Evolutionary conservation across 805 yeast genomes (phyloP).

Genomic region (Candida ipomoeae): DNA sequence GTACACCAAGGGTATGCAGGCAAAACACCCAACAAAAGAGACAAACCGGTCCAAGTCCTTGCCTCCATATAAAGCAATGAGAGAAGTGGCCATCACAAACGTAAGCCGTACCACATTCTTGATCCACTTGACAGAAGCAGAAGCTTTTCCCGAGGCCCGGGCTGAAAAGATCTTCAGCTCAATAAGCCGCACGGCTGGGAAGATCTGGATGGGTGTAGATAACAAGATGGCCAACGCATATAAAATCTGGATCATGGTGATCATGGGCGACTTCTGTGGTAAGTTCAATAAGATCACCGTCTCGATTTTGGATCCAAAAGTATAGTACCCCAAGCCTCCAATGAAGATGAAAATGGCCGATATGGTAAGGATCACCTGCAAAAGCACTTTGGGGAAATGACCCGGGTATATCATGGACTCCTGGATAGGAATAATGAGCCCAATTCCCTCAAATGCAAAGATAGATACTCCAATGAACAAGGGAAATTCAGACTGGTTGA

Average conservation of each 20-base stretch:
- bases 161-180: constrained; percentile 54
- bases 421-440: constrained; percentile 75
- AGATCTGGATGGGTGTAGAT: constrained; percentile 76
- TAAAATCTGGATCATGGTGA: constrained; percentile 62
- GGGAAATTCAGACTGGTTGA: constrained; percentile 60
- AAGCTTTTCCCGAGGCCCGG: constrained; percentile 52
- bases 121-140: constrained; percentile 54
- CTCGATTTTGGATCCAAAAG: constrained; percentile 60
- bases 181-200: constrained; percentile 73
- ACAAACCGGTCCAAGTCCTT: constrained; percentile 68
- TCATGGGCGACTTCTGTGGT: constrained; percentile 62
- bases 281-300: constrained; percentile 70
- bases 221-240: constrained; percentile 71
- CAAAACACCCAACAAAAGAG: constrained; percentile 78
- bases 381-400: constrained; percentile 63
- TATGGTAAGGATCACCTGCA: constrained; percentile 58
- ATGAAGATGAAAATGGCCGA: constrained; percentile 57
- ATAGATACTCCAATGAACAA: constrained; percentile 79
- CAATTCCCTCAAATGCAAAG: constrained; percentile 86
- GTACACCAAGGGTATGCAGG: constrained; percentile 81
- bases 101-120: constrained; percentile 56
- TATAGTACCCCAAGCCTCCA: constrained; percentile 65
- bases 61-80: constrained; percentile 65
- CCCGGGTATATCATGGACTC: constrained; percentile 77
- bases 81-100: constrained; percentile 52